Evolutionary conservation across 129 eudicot species (phyloP).

Genomic region (Gnaphalium uliginosum): DNA sequence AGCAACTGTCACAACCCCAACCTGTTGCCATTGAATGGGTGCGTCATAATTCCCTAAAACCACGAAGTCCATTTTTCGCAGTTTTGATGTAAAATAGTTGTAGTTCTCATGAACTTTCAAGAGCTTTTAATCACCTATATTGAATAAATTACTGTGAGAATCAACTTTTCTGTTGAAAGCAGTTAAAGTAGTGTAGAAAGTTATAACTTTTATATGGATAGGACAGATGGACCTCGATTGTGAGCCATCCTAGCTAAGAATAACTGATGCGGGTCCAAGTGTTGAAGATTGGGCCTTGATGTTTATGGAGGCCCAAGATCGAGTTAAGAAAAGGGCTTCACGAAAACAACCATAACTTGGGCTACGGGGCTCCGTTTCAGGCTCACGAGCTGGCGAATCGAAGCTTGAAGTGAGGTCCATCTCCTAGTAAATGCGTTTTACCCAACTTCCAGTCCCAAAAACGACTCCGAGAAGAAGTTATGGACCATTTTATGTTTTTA

Average conservation of each 20-base stretch:
- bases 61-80: slow-evolving; percentile 89
- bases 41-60: slow-evolving; percentile 91
- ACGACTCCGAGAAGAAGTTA: too few species aligned
- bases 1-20: slow-evolving; percentile 69
- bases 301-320: too few species aligned
- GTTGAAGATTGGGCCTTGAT: too few species aligned
- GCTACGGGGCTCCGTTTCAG: too few species aligned
- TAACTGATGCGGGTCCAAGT: too few species aligned
- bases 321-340: too few species aligned
- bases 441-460: too few species aligned
- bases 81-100: slow-evolving; percentile 81
- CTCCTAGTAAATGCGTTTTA: too few species aligned
- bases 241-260: slow-evolving; percentile 92
- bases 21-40: slow-evolving; percentile 38
- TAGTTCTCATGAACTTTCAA: slow-evolving; percentile 77
- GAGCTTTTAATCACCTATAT: slow-evolving; percentile 77
- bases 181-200: neutral
- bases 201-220: neutral
- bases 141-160: neutral
- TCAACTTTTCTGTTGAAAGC: neutral
- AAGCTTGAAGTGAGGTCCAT: too few species aligned
- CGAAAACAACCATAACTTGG: too few species aligned
- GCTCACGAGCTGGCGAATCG: too few species aligned
- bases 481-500: too few species aligned
- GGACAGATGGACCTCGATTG: slow-evolving; percentile 53